Conservation (phyloP, 345 rosid species). For the Eucalyptus polybractea region DNA sequence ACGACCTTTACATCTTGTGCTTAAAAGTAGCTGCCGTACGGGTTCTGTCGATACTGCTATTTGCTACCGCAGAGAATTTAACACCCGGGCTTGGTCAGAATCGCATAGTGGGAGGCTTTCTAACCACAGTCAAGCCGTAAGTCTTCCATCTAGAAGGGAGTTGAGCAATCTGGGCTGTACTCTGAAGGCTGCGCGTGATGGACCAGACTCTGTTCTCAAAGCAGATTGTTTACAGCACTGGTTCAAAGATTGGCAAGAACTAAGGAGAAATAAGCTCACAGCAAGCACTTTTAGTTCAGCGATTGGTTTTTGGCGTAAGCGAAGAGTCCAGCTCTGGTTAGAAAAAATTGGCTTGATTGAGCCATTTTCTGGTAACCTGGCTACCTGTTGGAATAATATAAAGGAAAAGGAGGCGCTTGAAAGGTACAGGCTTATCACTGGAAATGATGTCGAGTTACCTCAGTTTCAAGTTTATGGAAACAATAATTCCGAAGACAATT, state of each 20-base stretch:
- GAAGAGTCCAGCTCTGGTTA: constrained; percentile 69
- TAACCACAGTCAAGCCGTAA: background rate
- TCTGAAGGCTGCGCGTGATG: background rate
- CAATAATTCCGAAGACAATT: constrained; percentile 18
- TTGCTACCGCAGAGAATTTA: background rate
- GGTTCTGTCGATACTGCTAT: background rate
- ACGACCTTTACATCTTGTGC: background rate
- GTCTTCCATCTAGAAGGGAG: constrained; percentile 1
- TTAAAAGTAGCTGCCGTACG: background rate
- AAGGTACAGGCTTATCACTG: constrained; percentile 37
- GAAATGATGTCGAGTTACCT: constrained; percentile 21
- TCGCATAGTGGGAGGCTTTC: background rate
- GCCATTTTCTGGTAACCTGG: constrained; percentile 37
- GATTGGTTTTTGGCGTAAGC: constrained; percentile 45
- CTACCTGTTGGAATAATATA: constrained; percentile 41
- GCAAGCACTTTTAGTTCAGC: constrained; percentile 69
- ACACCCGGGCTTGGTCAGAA: background rate
- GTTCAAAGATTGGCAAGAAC: constrained; percentile 52
- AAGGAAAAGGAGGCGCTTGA: constrained; percentile 52
- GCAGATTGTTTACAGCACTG: constrained; percentile 27
- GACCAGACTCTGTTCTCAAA: constrained; percentile 1
- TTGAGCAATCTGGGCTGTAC: background rate
- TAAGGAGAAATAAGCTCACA: constrained; percentile 38
- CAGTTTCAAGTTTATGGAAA: constrained; percentile 29
- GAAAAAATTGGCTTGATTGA: constrained; percentile 57